phyloP scores from a whole-genome alignment of 2,329 filamentous ascomycete species.

The Penicillium sp. region DNA sequence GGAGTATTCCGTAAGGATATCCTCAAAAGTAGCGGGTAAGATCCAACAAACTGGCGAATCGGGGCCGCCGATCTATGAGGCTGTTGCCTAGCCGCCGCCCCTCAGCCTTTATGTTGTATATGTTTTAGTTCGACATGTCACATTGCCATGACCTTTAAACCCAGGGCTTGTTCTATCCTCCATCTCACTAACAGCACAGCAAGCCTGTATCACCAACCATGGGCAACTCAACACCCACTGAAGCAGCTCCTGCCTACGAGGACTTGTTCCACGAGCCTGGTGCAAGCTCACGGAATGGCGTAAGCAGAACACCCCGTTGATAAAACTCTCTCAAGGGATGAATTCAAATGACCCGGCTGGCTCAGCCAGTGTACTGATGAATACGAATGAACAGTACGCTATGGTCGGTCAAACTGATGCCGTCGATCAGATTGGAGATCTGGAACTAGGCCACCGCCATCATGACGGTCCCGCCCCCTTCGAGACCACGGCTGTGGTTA shows the following conservation, averaged over 20 bases:
- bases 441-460: constrained; percentile 5
- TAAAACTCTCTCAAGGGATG: neutral
- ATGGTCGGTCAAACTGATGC: constrained; percentile 5
- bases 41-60: neutral
- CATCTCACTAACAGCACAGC: neutral
- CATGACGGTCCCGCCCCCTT: neutral
- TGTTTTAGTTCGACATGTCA: neutral
- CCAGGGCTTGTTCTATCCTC: neutral
- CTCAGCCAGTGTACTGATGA: neutral
- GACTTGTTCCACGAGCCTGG: constrained; percentile 14
- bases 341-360: neutral
- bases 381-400: neutral
- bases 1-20: neutral
- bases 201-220: neutral
- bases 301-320: neutral
- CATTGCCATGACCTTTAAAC: neutral
- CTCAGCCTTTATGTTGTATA: neutral
- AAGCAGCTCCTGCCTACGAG: constrained; percentile 15
- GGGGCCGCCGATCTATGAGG: neutral
- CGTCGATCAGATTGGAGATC: neutral
- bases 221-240: constrained; percentile 1
- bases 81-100: neutral
- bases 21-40: neutral
- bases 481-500: neutral
- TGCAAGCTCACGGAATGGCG: constrained; percentile 6